A percentile compares a stretch with the other conserved stretches of the same genome.
phyloP scores from a whole-genome alignment of 495 filamentous ascomycete genomes.

The Cryomyces antarcticus region DNA sequence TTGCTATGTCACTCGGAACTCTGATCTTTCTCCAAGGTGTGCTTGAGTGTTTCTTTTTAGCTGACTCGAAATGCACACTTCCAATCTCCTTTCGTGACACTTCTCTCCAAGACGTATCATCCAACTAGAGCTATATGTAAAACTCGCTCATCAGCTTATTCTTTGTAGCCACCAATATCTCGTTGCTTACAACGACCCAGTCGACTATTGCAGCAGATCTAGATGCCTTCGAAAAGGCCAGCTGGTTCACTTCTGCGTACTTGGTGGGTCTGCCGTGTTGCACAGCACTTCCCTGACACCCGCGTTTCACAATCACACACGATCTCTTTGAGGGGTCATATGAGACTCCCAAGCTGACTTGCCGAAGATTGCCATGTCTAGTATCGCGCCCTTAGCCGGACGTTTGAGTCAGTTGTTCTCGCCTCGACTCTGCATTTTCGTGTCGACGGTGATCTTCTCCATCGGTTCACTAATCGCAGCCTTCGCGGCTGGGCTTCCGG shows the following conservation, averaged over 20 bases:
- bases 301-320: background rate
- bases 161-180: constrained; percentile 38
- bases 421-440: constrained; percentile 36
- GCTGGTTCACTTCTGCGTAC: constrained; percentile 60
- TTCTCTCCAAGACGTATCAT: too few species aligned
- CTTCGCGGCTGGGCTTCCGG: constrained; percentile 28
- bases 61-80: too few species aligned
- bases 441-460: constrained; percentile 33
- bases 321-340: background rate
- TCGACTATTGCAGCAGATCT: constrained; percentile 49
- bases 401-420: constrained; percentile 48
- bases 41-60: too few species aligned
- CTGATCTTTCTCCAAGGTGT: too few species aligned
- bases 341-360: constrained; percentile 9
- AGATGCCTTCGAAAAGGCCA: constrained; percentile 45
- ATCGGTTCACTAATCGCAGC: constrained; percentile 42
- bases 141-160: too few species aligned
- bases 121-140: too few species aligned
- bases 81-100: too few species aligned
- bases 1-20: too few species aligned
- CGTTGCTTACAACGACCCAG: constrained; percentile 56
- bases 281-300: too few species aligned
- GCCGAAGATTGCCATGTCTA: constrained; percentile 38
- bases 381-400: constrained; percentile 41
- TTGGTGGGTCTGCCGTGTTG: constrained; percentile 15